These are phyloP conservation scores for Mycena floridula DNA, from an alignment of 768 basidiomycete species.

Conservation along the genomic window DNA sequence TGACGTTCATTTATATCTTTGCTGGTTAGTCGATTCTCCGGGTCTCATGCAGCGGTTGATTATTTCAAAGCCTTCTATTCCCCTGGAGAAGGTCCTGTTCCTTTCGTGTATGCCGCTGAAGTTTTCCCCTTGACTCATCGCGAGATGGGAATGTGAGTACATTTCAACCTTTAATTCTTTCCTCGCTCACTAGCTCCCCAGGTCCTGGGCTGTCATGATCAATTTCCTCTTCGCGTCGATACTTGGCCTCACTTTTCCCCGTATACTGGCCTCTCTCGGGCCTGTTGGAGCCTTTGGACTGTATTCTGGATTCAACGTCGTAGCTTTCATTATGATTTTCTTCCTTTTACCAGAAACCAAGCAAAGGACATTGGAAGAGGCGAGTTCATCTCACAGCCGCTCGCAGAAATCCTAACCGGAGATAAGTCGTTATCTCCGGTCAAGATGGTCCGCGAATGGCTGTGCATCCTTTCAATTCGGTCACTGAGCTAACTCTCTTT, in stretches of 20 bases:
- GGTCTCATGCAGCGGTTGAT: too few relatives aligned
- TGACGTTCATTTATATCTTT: constrained; percentile 24
- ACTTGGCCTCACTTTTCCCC: constrained; percentile 47
- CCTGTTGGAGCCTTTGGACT: constrained; percentile 24
- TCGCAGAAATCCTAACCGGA: too few relatives aligned
- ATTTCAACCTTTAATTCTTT: not conserved
- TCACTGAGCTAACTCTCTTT: not conserved
- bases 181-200: constrained; percentile 11
- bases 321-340: constrained; percentile 36
- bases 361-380: constrained; percentile 42
- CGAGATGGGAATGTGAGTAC: constrained; percentile 33
- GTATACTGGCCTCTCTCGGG: constrained; percentile 17
- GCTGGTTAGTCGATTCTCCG: constrained; percentile 1
- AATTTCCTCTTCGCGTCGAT: constrained; percentile 45
- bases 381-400: too few relatives aligned
- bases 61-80: constrained; percentile 47
- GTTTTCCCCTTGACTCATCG: constrained; percentile 57
- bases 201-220: constrained; percentile 49
- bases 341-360: constrained; percentile 56
- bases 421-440: too few relatives aligned
- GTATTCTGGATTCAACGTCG: constrained; percentile 21
- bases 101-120: constrained; percentile 67
- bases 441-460: too few relatives aligned
- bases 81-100: constrained; percentile 63
- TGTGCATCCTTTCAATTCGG: too few relatives aligned